Base-by-base conservation (phyloP, 495 filamentous ascomycete genomes). In the Copromyces sp. region DNA sequence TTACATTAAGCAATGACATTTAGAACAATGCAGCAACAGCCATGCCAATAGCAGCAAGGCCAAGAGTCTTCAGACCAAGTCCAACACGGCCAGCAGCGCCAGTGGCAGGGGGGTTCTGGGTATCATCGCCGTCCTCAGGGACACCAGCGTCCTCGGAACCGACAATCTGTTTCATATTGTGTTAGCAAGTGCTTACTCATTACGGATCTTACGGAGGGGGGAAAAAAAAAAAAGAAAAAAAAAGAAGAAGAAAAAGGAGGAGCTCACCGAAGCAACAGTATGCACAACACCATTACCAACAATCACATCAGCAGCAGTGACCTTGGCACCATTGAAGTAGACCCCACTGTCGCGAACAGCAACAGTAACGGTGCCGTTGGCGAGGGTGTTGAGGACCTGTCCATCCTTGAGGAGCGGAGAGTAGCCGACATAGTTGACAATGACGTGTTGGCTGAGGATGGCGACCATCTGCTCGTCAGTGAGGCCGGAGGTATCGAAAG, bases 251-350 rank as follows among this genome's bases (percentile, higher is more conserved):
- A 41, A 32, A n/a, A 12, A 8, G n/a, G 32, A 35, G 47, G n/a
- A 38, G 29, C 69, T 69, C 77, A 82, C 81, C 78, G 77, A 78
- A 68, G 83, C 76, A 29, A 84, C 74, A 12, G 82, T 75, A 71
- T 84, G 82, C 24, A 78, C 77, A 6, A 84, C 82, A 11, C 82
- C 82, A 71, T 83, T 83, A 0, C 73, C 71, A 40, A 79, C 69
- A 37, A 84, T 74, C 16, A 80, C 68, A 71, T 84, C 77, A 2
- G 76, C 61, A 39, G 73, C 59, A 3, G 78, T 77, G 70, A 84
- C 80, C 69, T 77, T 76, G 7, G 81, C 82, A n/a, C 71, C 77
- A 29, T 81, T 81, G 61, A 84, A 74, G 68, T 75, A 83, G 11
- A 72, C 77, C 14, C 75, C 73, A 12, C 76, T 76, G 12, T 70